A percentile compares a stretch with the other conserved stretches of the same genome.
Conservation (phyloP, 1,284 basidiomycete genomes). For the Coniferiporia weirii region DNA sequence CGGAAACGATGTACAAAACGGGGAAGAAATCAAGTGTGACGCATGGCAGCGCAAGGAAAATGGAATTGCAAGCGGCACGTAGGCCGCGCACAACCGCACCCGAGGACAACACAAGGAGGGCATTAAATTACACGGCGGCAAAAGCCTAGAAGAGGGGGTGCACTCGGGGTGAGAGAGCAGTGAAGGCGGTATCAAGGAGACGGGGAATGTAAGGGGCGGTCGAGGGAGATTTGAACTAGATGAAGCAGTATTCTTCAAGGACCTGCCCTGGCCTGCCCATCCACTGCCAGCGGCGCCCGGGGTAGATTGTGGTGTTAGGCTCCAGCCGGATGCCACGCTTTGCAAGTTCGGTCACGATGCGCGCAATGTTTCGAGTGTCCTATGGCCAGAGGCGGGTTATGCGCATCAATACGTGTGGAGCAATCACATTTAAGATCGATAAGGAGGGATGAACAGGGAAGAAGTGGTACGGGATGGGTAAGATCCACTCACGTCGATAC, state of each 20-base stretch:
- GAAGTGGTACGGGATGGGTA: slow-evolving; percentile 10
- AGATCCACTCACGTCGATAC: slow-evolving; percentile 70
- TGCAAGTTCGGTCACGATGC: slow-evolving; percentile 72
- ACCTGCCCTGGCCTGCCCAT: slow-evolving; percentile 72
- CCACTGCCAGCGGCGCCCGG: slow-evolving; percentile 71
- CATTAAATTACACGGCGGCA: background rate
- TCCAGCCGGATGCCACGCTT: slow-evolving; percentile 59
- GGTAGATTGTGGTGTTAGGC: slow-evolving; percentile 68
- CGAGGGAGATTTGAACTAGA: slow-evolving; percentile 17
- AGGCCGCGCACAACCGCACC: background rate
- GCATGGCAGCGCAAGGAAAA: slow-evolving; percentile 6
- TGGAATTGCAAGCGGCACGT: background rate
- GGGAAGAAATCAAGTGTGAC: background rate
- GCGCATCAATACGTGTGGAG: slow-evolving; percentile 3
- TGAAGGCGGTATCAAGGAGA: background rate
- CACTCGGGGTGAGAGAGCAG: background rate
- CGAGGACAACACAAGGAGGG: slow-evolving; percentile 7
- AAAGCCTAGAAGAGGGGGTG: background rate
- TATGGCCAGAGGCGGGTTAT: slow-evolving; percentile 28
- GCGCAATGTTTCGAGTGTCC: slow-evolving; percentile 84
- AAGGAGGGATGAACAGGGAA: slow-evolving; percentile 6
- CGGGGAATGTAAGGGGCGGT: background rate
- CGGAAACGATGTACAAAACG: background rate
- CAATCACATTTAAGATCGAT: slow-evolving; percentile 11
- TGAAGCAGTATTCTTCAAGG: slow-evolving; percentile 43